phyloP scores from a whole-genome alignment of 106 monocot species.

The Amphibolis antarctica region DNA sequence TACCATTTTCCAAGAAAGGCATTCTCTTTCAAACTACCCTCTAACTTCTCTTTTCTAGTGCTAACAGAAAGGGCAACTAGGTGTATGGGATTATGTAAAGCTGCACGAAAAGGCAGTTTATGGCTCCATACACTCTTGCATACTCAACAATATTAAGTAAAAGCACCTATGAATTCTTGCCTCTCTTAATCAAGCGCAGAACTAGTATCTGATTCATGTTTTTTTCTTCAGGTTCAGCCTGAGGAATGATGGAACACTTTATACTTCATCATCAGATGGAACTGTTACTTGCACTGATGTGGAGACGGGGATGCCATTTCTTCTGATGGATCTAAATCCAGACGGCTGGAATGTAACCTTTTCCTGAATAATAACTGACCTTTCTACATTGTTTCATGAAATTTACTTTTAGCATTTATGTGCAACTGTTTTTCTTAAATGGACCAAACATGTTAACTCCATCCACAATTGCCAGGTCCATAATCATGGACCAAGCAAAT shows the following conservation, averaged over 20 bases:
- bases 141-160: constrained; percentile 93
- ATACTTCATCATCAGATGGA: constrained; percentile 90
- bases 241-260: constrained; percentile 45
- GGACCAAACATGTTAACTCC: too few relatives aligned
- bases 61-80: constrained; percentile 81
- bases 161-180: neutral
- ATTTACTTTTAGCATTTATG: too few relatives aligned
- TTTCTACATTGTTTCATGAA: too few relatives aligned
- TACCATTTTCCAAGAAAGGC: too few relatives aligned
- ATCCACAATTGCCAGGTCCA: neutral
- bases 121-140: constrained; percentile 67
- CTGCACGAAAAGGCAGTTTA: constrained; percentile 75
- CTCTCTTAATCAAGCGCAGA: neutral
- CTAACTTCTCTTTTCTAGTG: neutral
- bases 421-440: too few relatives aligned
- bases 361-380: neutral
- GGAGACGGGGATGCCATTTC: constrained; percentile 54
- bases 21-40: constrained; percentile 3
- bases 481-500: too few relatives aligned
- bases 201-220: neutral
- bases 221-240: constrained; percentile 50
- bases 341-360: constrained; percentile 82
- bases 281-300: constrained; percentile 66
- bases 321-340: constrained; percentile 75
- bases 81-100: constrained; percentile 78